Conservation (phyloP, 495 filamentous ascomycete genomes). For the Trichoderma erinaceum region DNA sequence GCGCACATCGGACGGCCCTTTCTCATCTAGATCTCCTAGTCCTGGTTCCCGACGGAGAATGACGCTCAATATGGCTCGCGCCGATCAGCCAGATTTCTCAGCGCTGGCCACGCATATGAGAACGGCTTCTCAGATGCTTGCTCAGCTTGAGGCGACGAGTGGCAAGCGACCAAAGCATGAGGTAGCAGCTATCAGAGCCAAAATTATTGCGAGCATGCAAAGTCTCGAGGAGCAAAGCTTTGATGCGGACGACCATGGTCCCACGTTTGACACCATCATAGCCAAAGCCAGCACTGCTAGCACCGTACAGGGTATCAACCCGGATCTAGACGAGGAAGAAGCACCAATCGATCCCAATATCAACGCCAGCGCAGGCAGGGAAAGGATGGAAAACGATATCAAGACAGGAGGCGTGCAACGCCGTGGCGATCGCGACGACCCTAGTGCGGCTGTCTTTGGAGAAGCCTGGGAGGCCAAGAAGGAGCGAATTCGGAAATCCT, state of each 20-base stretch:
- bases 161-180: constrained; percentile 65
- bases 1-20: constrained; percentile 45
- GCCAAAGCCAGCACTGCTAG: constrained; percentile 41
- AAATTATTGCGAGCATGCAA: constrained; percentile 80
- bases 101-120: constrained; percentile 74
- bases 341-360: constrained; percentile 37
- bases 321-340: constrained; percentile 39
- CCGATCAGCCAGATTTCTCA: constrained; percentile 63
- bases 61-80: constrained; percentile 39
- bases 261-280: constrained; percentile 69
- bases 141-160: constrained; percentile 65
- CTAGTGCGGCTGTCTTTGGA: constrained; percentile 72
- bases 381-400: constrained; percentile 74
- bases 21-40: constrained; percentile 54
- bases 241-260: constrained; percentile 53
- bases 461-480: constrained; percentile 72
- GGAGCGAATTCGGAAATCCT: constrained; percentile 67
- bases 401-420: constrained; percentile 70
- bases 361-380: constrained; percentile 60
- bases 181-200: constrained; percentile 66
- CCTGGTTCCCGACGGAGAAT: constrained; percentile 48
- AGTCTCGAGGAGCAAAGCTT: constrained; percentile 76
- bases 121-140: constrained; percentile 71
- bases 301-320: constrained; percentile 24
- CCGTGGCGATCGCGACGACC: constrained; percentile 70